Percentiles rank a stretch among this genome's conserved stretches.
These are phyloP conservation scores for Pluteus cervinus DNA, from an alignment of 768 basidiomycete genomes.

Conservation along the genomic window DNA sequence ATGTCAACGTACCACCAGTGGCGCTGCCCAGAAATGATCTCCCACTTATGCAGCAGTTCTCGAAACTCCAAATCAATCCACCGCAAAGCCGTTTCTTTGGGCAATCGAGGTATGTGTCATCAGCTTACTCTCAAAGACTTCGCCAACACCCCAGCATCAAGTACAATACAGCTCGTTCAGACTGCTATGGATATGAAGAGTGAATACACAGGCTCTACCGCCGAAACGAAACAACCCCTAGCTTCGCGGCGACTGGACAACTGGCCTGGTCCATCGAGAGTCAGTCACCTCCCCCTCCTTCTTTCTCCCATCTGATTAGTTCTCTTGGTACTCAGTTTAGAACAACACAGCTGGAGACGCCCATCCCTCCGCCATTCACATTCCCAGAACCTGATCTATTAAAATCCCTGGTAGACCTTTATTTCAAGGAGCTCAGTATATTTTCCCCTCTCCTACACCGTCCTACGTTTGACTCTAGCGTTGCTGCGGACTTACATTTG, in stretches of 20 bases:
- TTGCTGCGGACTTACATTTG: conserved; percentile 44
- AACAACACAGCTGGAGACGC: conserved; percentile 25
- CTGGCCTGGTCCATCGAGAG: too few species aligned
- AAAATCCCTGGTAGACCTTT: conserved; percentile 50
- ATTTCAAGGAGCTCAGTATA: conserved; percentile 52
- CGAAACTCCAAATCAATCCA: conserved; percentile 31
- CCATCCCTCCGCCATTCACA: conserved; percentile 21
- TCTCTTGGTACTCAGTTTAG: background rate
- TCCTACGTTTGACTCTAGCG: conserved; percentile 53
- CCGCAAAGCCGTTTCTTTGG: conserved; percentile 40
- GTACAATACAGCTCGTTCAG: conserved; percentile 45
- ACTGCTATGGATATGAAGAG: conserved; percentile 53
- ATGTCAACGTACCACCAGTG: conserved; percentile 36
- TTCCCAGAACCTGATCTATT: conserved; percentile 55
- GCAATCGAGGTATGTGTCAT: conserved; percentile 30
- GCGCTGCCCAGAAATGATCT: conserved; percentile 26
- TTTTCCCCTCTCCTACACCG: conserved; percentile 68
- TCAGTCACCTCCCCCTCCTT: too few species aligned
- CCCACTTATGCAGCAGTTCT: conserved; percentile 16
- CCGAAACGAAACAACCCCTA: too few species aligned
- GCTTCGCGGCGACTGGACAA: too few species aligned
- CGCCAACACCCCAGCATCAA: conserved; percentile 14
- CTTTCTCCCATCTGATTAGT: too few species aligned
- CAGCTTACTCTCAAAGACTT: background rate
- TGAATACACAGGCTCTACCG: conserved; percentile 37